These are phyloP conservation scores for Lentinula guzmanii DNA, from an alignment of 768 basidiomycete species.

Conservation along the genomic window DNA sequence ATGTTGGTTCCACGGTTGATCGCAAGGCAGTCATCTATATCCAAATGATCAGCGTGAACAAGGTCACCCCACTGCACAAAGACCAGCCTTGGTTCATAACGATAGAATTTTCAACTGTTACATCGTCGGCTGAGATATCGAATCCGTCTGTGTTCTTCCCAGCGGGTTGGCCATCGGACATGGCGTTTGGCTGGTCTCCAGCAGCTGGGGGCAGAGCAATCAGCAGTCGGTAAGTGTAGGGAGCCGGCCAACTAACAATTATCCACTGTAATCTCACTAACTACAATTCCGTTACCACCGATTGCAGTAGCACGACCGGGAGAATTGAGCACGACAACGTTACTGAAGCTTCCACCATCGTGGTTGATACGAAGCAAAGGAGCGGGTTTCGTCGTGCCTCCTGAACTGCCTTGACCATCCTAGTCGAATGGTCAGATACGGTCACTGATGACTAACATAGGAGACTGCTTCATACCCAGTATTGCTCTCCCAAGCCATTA, in stretches of 20 bases:
- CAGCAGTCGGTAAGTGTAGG: not conserved
- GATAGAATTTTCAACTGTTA: conserved; percentile 2
- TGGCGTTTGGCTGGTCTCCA: conserved; percentile 1
- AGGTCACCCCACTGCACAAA: not conserved
- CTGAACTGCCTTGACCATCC: conserved; percentile 9
- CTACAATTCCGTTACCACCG: not conserved
- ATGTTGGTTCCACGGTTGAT: conserved; percentile 5
- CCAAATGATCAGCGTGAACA: not conserved
- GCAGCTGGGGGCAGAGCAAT: not conserved
- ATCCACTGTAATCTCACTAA: conserved; percentile 3
- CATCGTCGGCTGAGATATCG: conserved; percentile 20
- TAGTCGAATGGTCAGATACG: not conserved
- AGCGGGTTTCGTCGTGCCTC: conserved; percentile 12
- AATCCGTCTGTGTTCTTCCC: conserved; percentile 8
- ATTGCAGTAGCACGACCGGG: conserved; percentile 11
- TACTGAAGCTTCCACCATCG: conserved; percentile 9
- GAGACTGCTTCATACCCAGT: conserved; percentile 6
- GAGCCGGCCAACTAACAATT: not conserved
- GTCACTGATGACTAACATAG: not conserved
- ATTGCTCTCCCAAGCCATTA: conserved; percentile 8
- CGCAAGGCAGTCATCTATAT: conserved; percentile 4
- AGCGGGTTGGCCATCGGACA: conserved; percentile 3
- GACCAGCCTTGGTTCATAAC: not conserved
- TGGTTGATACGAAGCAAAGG: conserved; percentile 12
- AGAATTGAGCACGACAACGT: conserved; percentile 11